phyloP scores from a whole-genome alignment of 2,329 filamentous ascomycete genomes.

The Trichoderma oligosporum region DNA sequence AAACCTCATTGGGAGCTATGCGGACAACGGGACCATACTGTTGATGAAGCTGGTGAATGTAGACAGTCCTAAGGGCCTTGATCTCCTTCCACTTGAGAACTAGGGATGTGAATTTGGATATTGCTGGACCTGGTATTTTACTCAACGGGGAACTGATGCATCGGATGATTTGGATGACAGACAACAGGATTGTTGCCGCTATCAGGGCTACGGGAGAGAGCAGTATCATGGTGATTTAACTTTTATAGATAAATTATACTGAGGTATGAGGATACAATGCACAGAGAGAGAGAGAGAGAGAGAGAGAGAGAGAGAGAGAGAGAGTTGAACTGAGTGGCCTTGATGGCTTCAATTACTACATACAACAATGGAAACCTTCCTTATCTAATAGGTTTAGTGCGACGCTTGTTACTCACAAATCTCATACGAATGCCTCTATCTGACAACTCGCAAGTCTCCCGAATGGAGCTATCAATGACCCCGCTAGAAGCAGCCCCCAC shows the following conservation, averaged over 20 bases:
- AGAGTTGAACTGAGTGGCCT: no score
- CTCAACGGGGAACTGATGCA: slow-evolving; percentile 34
- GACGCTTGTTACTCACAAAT: neutral
- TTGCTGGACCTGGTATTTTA: slow-evolving; percentile 46
- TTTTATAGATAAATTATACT: no score
- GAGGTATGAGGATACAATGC: no score
- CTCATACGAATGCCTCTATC: neutral
- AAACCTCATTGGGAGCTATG: slow-evolving; percentile 55
- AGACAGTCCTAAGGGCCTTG: slow-evolving; percentile 47
- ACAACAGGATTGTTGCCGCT: slow-evolving; percentile 26
- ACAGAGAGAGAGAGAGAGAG: no score
- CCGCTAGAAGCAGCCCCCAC: slow-evolving; percentile 6
- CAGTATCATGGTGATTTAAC: slow-evolving; percentile 30
- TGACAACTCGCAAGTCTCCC: neutral
- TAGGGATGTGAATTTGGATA: slow-evolving; percentile 48
- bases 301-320: no score
- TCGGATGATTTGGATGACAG: slow-evolving; percentile 27
- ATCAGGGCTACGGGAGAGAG: slow-evolving; percentile 29
- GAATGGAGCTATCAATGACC: slow-evolving; percentile 5
- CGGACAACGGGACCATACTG: slow-evolving; percentile 56
- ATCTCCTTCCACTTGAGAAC: slow-evolving; percentile 56
- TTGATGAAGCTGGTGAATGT: slow-evolving; percentile 54
- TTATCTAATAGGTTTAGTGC: no score
- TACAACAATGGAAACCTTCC: no score
- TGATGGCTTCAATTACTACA: no score